Percentiles rank a stretch among this genome's conserved stretches.
These are phyloP conservation scores for Pyropia haitanensis DNA, from an alignment of 23 red algal genomes.

Conservation along the genomic window DNA sequence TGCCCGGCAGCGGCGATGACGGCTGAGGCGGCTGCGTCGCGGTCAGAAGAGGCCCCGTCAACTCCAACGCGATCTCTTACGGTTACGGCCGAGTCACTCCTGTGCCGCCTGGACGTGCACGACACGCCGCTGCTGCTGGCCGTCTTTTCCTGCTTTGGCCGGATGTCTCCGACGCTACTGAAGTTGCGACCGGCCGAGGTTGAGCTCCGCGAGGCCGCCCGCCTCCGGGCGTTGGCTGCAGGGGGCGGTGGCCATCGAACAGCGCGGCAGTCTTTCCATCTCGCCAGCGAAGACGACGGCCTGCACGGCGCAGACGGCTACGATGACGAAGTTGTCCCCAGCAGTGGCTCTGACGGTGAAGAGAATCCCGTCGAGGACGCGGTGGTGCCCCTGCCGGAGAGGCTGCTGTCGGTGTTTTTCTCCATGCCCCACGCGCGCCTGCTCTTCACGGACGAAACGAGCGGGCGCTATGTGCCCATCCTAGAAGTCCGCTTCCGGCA, in stretches of 20 bases:
- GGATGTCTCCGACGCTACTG: too few species aligned
- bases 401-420: conserved; percentile 8
- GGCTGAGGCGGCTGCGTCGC: conserved; percentile 17
- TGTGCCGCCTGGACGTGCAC: conserved; percentile 57
- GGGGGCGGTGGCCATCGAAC: too few species aligned
- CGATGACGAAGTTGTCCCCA: too few species aligned
- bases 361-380: too few species aligned
- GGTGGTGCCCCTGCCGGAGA: too few species aligned
- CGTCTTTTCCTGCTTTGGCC: conserved; percentile 29
- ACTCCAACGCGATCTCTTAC: conserved; percentile 28
- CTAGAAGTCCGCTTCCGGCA: conserved; percentile 53
- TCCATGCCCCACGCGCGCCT: conserved; percentile 42
- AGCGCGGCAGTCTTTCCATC: too few species aligned
- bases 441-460: conserved; percentile 70
- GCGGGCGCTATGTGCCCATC: conserved; percentile 56
- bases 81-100: conserved; percentile 52
- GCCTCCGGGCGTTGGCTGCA: too few species aligned
- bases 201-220: too few species aligned
- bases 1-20: conserved; percentile 23
- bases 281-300: too few species aligned
- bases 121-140: conserved; percentile 50
- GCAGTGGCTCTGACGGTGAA: too few species aligned
- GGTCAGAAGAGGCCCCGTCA: conserved; percentile 19
- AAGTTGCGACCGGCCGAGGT: too few species aligned
- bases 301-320: too few species aligned